Conservation (phyloP, 768 basidiomycete genomes). For the Hortiboletus flavorubellus region DNA sequence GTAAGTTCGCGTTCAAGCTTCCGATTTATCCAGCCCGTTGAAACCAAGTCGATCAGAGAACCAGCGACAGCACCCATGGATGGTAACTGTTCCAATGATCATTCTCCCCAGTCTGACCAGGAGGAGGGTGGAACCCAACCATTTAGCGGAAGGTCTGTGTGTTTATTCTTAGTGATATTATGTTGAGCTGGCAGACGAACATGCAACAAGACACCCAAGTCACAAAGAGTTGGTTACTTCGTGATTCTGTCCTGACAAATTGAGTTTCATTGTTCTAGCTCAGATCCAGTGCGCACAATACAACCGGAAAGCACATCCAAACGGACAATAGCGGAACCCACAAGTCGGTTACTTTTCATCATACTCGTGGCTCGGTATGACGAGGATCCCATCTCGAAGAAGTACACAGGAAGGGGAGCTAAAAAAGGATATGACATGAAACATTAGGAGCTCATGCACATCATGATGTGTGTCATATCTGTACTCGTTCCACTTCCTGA, state of each 20-base stretch:
- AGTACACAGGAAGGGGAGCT: not conserved
- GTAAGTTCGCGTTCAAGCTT: constrained; percentile 2
- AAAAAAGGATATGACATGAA: not conserved
- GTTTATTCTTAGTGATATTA: not conserved
- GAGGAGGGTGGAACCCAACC: not conserved
- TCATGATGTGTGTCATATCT: not conserved
- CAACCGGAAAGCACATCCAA: not conserved
- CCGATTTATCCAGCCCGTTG: not conserved
- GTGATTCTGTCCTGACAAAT: not conserved
- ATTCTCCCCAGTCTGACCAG: not conserved
- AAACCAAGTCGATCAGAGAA: too few species aligned
- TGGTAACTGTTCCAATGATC: not conserved
- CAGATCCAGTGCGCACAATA: not conserved
- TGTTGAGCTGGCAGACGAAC: rapidly evolving
- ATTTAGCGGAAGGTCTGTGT: not conserved
- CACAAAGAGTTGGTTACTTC: constrained; percentile 1
- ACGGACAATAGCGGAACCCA: rapidly evolving
- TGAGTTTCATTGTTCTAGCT: not conserved
- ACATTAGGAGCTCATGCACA: too few species aligned
- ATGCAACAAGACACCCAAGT: rapidly evolving
- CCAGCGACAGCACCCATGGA: too few species aligned
- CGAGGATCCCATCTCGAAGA: not conserved
- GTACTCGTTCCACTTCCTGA: not conserved
- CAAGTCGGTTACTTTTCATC: constrained; percentile 7
- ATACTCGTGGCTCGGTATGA: not conserved